phyloP scores from a whole-genome alignment of 2,329 filamentous ascomycete species.

The Albifimbria verrucaria region DNA sequence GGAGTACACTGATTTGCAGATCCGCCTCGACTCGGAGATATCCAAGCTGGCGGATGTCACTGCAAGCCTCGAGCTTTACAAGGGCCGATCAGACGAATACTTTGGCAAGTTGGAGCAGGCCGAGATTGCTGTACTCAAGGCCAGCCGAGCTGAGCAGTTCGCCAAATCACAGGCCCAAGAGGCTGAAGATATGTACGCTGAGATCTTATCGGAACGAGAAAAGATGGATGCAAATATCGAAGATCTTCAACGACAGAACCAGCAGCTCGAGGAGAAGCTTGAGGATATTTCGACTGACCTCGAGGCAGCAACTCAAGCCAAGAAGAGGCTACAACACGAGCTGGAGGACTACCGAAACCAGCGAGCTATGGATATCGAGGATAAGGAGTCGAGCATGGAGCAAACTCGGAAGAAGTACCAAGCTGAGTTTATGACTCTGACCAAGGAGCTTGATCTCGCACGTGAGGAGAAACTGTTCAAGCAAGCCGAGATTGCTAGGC shows the following conservation, averaged over 20 bases:
- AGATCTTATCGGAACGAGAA: constrained; percentile 87
- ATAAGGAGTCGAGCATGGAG: constrained; percentile 94
- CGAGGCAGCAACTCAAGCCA: constrained; percentile 78
- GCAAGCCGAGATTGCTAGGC: constrained; percentile 80
- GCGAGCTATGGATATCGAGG: constrained; percentile 92
- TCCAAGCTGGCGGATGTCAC: constrained; percentile 82
- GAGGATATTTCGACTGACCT: constrained; percentile 91
- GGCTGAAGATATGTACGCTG: constrained; percentile 85
- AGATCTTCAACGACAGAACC: constrained; percentile 84
- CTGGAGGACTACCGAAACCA: constrained; percentile 96
- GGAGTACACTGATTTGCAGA: constrained; percentile 91
- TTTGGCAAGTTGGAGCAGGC: constrained; percentile 97
- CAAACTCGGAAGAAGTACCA: constrained; percentile 98
- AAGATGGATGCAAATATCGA: constrained; percentile 85
- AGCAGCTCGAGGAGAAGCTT: constrained; percentile 84
- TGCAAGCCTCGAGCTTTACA: constrained; percentile 84
- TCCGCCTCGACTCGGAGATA: constrained; percentile 83
- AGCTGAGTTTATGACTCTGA: constrained; percentile 82
- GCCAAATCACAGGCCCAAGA: constrained; percentile 86
- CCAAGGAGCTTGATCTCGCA: constrained; percentile 88
- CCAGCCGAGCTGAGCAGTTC: constrained; percentile 87
- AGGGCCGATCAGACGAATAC: constrained; percentile 89
- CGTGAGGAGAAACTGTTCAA: constrained; percentile 83
- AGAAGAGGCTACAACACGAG: constrained; percentile 93
- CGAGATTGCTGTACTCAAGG: constrained; percentile 92